phyloP scores from a whole-genome alignment of 2,329 filamentous ascomycete species.

The Beauveria brongniartii region DNA sequence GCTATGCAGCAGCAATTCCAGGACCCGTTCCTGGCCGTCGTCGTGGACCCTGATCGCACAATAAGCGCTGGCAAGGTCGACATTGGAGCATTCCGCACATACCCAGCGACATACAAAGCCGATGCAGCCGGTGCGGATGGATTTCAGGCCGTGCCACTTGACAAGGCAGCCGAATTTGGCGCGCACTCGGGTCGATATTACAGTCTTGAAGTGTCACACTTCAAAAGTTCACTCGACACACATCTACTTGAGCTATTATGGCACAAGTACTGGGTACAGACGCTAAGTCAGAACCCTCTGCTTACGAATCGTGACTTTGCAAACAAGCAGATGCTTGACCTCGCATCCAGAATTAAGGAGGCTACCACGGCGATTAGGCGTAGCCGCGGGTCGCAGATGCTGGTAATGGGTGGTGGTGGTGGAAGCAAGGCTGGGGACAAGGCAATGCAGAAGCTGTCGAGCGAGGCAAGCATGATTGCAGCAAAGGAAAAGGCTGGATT shows the following conservation, averaged over 20 bases:
- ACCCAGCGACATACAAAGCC: slow-evolving; percentile 61
- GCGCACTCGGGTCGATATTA: slow-evolving; percentile 90
- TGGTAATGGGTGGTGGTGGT: slow-evolving; percentile 31
- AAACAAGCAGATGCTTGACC: slow-evolving; percentile 84
- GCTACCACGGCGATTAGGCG: slow-evolving; percentile 34
- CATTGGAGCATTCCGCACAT: slow-evolving; percentile 93
- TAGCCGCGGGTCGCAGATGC: slow-evolving; percentile 19
- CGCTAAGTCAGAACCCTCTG: slow-evolving; percentile 81
- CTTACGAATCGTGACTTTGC: slow-evolving; percentile 89
- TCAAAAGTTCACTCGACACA: slow-evolving; percentile 85
- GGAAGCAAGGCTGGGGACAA: slow-evolving; percentile 35
- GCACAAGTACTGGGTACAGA: slow-evolving; percentile 99
- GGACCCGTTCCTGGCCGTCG: slow-evolving; percentile 90
- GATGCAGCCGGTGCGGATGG: slow-evolving; percentile 37
- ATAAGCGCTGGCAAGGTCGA: slow-evolving; percentile 93
- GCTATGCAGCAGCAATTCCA: slow-evolving; percentile 74
- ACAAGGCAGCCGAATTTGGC: slow-evolving; percentile 92
- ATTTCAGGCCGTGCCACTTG: slow-evolving; percentile 75
- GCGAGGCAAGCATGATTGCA: slow-evolving; percentile 52
- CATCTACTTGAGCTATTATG: slow-evolving; percentile 82
- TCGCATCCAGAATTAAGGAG: slow-evolving; percentile 73
- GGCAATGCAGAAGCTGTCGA: slow-evolving; percentile 51
- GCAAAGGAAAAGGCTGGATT: slow-evolving; percentile 56
- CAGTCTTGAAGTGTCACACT: slow-evolving; percentile 82
- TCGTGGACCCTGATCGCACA: slow-evolving; percentile 93